These are phyloP conservation scores for Claviceps arundinis DNA, from an alignment of 2,329 filamentous ascomycete genomes.

Conservation along the genomic window DNA sequence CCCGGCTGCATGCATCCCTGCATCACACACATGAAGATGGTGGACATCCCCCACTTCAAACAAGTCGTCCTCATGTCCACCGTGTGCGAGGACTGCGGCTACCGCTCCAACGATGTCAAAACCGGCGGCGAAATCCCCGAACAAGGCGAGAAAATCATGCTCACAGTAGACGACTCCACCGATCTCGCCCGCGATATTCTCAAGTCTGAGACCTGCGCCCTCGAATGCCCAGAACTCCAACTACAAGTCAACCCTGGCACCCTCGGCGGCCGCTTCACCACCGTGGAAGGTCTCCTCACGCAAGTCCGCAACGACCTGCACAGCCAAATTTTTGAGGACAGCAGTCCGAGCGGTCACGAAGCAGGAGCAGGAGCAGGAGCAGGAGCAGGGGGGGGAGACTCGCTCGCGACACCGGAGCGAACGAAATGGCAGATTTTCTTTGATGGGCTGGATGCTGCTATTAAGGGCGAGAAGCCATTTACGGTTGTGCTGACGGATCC, in stretches of 20 bases:
- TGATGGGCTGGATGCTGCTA: conserved; percentile 57
- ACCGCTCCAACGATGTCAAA: conserved; percentile 94
- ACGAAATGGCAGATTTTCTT: conserved; percentile 75
- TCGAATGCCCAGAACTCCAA: conserved; percentile 76
- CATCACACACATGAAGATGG: conserved; percentile 95
- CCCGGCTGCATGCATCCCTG: conserved; percentile 80
- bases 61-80: conserved; percentile 95
- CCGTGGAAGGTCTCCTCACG: conserved; percentile 83
- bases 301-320: conserved; percentile 86
- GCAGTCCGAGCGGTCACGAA: conserved; percentile 29
- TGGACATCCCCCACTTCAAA: conserved; percentile 96
- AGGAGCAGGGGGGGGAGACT: conserved; percentile 63
- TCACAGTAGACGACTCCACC: conserved; percentile 52
- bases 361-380: not conserved
- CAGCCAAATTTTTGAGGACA: conserved; percentile 72
- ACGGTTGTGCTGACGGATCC: conserved; percentile 77
- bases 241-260: conserved; percentile 87
- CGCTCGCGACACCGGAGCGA: conserved; percentile 52
- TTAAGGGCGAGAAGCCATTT: conserved; percentile 68
- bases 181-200: conserved; percentile 89
- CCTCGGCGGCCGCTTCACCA: conserved; percentile 90
- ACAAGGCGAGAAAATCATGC: conserved; percentile 69
- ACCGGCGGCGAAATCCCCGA: conserved; percentile 86
- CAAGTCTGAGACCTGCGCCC: conserved; percentile 83
- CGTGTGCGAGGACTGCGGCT: conserved; percentile 80